These are phyloP conservation scores for Fusarium pilosicola DNA, from an alignment of 2,329 filamentous ascomycete genomes.

Conservation along the genomic window DNA sequence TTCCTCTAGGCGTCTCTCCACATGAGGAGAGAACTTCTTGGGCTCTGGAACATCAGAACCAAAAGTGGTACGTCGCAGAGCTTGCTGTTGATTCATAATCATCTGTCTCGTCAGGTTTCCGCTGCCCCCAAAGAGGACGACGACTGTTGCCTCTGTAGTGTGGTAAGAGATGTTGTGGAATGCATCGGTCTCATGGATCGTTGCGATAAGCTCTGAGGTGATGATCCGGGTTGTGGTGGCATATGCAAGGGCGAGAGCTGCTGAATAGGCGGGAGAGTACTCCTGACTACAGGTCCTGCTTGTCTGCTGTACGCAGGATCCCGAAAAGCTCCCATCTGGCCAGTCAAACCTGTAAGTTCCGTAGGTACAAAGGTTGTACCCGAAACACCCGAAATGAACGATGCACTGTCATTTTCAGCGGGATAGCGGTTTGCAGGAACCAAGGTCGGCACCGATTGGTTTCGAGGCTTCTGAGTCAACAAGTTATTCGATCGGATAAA, in stretches of 20 bases:
- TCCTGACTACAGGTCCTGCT: conserved; percentile 10
- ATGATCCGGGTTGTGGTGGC: conserved; percentile 33
- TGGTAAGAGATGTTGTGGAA: conserved; percentile 40
- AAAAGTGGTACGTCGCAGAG: conserved; percentile 53
- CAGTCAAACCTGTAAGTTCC: conserved; percentile 37
- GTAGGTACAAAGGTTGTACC: conserved; percentile 49
- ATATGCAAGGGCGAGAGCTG: conserved; percentile 33
- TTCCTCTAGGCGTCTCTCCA: conserved; percentile 62
- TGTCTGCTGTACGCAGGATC: conserved; percentile 35
- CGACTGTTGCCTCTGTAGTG: conserved; percentile 36
- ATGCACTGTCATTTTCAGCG: conserved; percentile 42
- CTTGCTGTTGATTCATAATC: conserved; percentile 58
- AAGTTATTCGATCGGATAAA: conserved; percentile 69
- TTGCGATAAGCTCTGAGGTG: conserved; percentile 30
- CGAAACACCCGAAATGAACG: conserved; percentile 47
- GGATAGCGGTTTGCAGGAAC: conserved; percentile 39
- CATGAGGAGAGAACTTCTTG: conserved; percentile 59
- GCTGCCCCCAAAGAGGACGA: conserved; percentile 29
- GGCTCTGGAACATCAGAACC: conserved; percentile 53
- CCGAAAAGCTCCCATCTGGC: conserved; percentile 35
- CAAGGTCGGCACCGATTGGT: conserved; percentile 35
- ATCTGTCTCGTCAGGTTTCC: conserved; percentile 52
- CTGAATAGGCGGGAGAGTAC: conserved; percentile 31
- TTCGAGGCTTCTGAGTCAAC: conserved; percentile 47
- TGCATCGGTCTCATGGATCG: conserved; percentile 36